Base-by-base conservation (phyloP, 306 rosid species). In the Cotoneaster glaucophyllus region DNA sequence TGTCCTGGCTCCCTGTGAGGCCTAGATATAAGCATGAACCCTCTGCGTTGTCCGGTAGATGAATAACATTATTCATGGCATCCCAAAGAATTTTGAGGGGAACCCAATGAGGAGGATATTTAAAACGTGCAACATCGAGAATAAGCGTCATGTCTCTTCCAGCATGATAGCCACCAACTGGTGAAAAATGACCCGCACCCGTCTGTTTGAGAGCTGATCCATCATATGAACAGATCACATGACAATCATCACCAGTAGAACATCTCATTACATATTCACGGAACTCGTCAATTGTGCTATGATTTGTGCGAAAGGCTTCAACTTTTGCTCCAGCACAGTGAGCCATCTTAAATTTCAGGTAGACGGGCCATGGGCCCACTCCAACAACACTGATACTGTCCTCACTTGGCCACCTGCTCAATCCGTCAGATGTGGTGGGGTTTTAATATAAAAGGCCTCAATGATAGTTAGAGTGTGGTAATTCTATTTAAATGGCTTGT, bases 71-170 rank as follows among this genome's bases (percentile, higher is more conserved):
- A 79, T 78, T 85, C 96, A 92, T 89, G 67, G 83, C 97, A 37
- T 89, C 85, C 98, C 98, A 95, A 57, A 92, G 93, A 78, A 85
- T 88, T 37, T 82, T 75, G 79, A 92, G 88, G 18, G 97, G 98
- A 84, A 95, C 95, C 98, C 98, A 95, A 21, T 92, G 98, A 58
- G 97, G 96, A 80, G 97, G 98, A 83, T 95, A 92, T 74, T 95
- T 92, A 74, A 92, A 95, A 73, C 98, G 91, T 31, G 98, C 95
- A 58, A 92, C 98, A 84, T 95, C 98, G 93, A 95, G 83, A 48
- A 95, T 82, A 74, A 95, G 96, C 74, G 86, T 93, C 96, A 95
- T 82, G 74, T 95, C 98, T 77, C 84, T 92, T 74, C 79, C 91
- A 43, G 88, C 84, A 78, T 92, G 97, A 76, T 95, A 95, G 44